Base-by-base conservation (phyloP, 257 asterid species). In the Nicotiana otophora region DNA sequence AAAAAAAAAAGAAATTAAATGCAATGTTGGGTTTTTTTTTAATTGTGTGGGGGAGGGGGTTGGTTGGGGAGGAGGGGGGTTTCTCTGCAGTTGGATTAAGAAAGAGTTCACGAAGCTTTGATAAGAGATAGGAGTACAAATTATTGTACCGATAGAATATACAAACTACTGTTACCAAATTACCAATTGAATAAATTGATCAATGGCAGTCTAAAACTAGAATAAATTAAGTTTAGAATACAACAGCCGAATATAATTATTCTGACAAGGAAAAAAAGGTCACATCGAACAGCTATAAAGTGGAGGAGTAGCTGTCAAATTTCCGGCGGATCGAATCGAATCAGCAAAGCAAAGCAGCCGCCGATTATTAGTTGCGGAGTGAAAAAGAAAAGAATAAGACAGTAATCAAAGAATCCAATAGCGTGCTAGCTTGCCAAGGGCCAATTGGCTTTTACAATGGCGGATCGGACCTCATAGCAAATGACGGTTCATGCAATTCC, bases 321-420 rank as follows among this genome's bases (percentile, higher is more conserved):
- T 74, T 48, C 78, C 62, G 23, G 80, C 80, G 39, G 26, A 14
- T 60, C 80, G 62, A 48, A 74, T 74, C 80, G 26, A 14, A 74
- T 74, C 62, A 74, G 39, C 61, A 14, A 17, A 48, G 7, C 20
- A 46, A 23, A 23, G 8, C 79, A 46, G 61, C 61, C 23, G 36
- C 79, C 61, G 5, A 46, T 74, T 74, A 74, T 74, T 48, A 19
- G 80, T 74, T 3, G 15, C 51, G 5, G 66, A 0, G 28, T n/a
- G 5, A 7, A 58, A 58, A 19, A 58, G n/a, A 46, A 74, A 26
- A 39, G 58, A 74, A 74, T 74, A 23, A 14, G 15, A 12, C 42
- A 23, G 48, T 14, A 26, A 74, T 74, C 62, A 48, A 74, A 74
- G 80, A 74, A 74, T 74, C 14, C 28, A 74, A 74, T 54, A 19